Evolutionary conservation across 306 rosid species (phyloP).

Genomic region (Glycine latifolia): DNA sequence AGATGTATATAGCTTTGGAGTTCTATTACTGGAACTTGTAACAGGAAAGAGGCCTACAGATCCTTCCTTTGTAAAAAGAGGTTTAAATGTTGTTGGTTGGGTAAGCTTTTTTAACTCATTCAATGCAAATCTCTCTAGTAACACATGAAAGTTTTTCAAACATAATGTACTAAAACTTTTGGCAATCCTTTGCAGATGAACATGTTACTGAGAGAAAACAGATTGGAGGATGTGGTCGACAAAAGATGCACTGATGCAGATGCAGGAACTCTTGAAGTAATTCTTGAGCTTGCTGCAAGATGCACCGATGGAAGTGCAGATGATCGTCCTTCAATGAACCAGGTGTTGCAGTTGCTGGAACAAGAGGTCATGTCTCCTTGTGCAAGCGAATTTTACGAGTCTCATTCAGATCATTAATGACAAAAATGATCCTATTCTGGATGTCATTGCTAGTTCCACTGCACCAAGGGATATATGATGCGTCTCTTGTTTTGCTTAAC

Average conservation of each 20-base stretch:
- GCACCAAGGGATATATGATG: constrained; percentile 7
- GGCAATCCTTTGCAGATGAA: constrained; percentile 65
- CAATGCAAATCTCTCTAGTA: neutral
- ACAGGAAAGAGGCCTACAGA: constrained; percentile 99
- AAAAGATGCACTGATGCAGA: constrained; percentile 74
- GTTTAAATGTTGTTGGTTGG: constrained; percentile 97
- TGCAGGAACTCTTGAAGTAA: constrained; percentile 72
- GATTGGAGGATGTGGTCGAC: constrained; percentile 78
- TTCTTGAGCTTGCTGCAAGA: constrained; percentile 82
- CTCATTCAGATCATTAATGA: constrained; percentile 73
- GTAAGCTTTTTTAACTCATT: constrained; percentile 59
- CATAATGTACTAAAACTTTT: neutral
- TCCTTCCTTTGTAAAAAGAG: constrained; percentile 81
- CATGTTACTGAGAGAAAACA: constrained; percentile 71
- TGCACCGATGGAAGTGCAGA: constrained; percentile 89
- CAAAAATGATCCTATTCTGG: neutral
- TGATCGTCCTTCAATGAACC: constrained; percentile 86
- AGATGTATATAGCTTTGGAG: constrained; percentile 96
- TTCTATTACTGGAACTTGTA: constrained; percentile 90
- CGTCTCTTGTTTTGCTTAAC: constrained; percentile 14
- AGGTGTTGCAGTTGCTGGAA: constrained; percentile 85
- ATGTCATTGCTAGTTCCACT: constrained; percentile 24
- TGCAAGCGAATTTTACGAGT: constrained; percentile 83
- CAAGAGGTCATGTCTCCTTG: constrained; percentile 90
- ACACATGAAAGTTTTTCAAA: neutral